A percentile compares a stretch with the other conserved stretches of the same genome.
These are phyloP conservation scores for Raffaelea albimanens DNA, from an alignment of 2,329 filamentous ascomycete species.

Conservation along the genomic window DNA sequence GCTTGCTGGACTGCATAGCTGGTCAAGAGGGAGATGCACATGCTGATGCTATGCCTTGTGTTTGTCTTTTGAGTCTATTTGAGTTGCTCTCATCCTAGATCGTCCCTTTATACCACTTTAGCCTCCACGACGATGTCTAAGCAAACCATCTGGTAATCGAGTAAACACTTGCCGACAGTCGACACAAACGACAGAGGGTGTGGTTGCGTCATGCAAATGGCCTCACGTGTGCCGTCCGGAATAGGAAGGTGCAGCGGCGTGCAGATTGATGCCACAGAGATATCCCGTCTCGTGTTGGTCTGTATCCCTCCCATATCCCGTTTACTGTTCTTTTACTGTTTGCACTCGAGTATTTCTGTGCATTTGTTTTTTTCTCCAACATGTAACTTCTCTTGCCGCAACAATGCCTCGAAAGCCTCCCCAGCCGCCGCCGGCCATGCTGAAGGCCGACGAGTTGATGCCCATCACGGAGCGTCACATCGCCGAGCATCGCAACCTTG, in stretches of 20 bases:
- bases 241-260: not conserved
- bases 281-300: not conserved
- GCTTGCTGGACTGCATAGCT: not conserved
- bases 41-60: not conserved
- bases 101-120: not conserved
- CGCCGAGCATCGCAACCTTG: not conserved
- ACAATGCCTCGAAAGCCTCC: not conserved
- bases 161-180: not conserved
- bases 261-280: not conserved
- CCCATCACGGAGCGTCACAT: not conserved
- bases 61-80: not conserved
- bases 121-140: not conserved
- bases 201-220: not conserved
- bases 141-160: not conserved
- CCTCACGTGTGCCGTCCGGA: not conserved
- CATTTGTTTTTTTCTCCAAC: not conserved
- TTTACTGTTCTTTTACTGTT: not conserved
- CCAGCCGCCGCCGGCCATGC: not conserved
- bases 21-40: not conserved
- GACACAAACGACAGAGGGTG: not conserved
- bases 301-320: not conserved
- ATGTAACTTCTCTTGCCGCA: not conserved
- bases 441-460: not conserved
- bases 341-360: not conserved
- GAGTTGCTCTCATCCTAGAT: not conserved